These are phyloP conservation scores for Amaranthus palmeri DNA, from an alignment of 148 eudicot genomes.

Conservation along the genomic window DNA sequence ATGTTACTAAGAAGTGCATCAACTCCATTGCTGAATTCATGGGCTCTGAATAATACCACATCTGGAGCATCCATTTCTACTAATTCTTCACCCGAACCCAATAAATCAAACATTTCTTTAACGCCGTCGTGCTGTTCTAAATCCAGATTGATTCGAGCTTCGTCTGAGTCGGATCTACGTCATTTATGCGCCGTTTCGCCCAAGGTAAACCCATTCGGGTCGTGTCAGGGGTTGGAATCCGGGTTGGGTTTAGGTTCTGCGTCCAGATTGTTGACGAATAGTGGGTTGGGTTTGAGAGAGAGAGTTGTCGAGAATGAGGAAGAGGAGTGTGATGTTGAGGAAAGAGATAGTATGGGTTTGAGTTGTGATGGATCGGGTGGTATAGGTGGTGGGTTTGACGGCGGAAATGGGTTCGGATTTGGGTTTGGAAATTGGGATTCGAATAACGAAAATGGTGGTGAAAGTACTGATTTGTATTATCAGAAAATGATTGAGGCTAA, in stretches of 20 bases:
- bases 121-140: background rate
- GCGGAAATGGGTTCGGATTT: slow-evolving; percentile 27
- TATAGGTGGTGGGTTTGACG: slow-evolving; percentile 23
- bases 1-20: slow-evolving; percentile 57
- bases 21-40: slow-evolving; percentile 40
- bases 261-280: slow-evolving; percentile 23
- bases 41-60: slow-evolving; percentile 21
- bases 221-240: background rate
- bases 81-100: background rate
- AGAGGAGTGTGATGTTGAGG: slow-evolving; percentile 9
- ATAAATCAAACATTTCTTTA: background rate
- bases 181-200: slow-evolving; percentile 11
- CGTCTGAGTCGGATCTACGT: slow-evolving; percentile 43
- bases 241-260: slow-evolving; percentile 9
- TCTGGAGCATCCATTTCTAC: background rate
- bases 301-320: slow-evolving; percentile 17
- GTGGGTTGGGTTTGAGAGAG: slow-evolving; percentile 28
- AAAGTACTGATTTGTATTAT: slow-evolving; percentile 41
- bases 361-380: slow-evolving; percentile 3
- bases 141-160: slow-evolving; percentile 24
- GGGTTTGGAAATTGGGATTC: slow-evolving; percentile 16
- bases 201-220: slow-evolving; percentile 10
- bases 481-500: slow-evolving; percentile 53
- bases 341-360: background rate
- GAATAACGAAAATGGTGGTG: slow-evolving; percentile 19